Conservation (phyloP, 2,329 filamentous ascomycete species). For the Harringtonia aguacate region DNA sequence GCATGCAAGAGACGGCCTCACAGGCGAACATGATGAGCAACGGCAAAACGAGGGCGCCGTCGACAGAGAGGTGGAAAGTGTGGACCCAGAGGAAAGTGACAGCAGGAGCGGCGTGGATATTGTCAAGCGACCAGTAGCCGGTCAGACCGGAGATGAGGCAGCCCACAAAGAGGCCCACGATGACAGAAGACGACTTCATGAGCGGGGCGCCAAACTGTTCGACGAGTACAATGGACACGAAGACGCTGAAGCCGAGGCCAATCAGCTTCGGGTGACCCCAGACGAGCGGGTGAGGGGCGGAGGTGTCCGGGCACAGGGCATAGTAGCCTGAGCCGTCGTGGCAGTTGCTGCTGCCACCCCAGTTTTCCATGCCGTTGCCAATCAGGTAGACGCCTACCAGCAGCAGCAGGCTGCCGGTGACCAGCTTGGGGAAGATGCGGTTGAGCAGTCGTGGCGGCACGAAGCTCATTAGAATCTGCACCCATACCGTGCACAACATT, state of each 20-base stretch:
- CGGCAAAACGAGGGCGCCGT: slow-evolving; percentile 63
- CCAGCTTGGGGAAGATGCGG: slow-evolving; percentile 55
- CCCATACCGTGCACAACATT: slow-evolving; percentile 32
- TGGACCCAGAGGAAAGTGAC: slow-evolving; percentile 70
- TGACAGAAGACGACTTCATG: slow-evolving; percentile 71
- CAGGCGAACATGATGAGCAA: slow-evolving; percentile 62
- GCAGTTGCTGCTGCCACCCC: slow-evolving; percentile 45
- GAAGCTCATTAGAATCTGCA: slow-evolving; percentile 56
- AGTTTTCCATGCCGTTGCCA: slow-evolving; percentile 51
- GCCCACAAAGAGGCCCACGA: slow-evolving; percentile 58
- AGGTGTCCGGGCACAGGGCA: slow-evolving; percentile 44
- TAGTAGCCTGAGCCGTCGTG: slow-evolving; percentile 37
- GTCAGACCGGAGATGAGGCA: slow-evolving; percentile 68
- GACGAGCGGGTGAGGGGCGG: slow-evolving; percentile 50
- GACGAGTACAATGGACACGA: slow-evolving; percentile 67
- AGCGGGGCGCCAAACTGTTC: slow-evolving; percentile 75
- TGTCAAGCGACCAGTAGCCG: slow-evolving; percentile 61
- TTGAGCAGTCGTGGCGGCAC: slow-evolving; percentile 48
- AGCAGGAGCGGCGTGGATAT: slow-evolving; percentile 58
- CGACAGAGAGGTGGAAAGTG: slow-evolving; percentile 60
- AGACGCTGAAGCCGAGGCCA: slow-evolving; percentile 66
- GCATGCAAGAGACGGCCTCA: slow-evolving; percentile 50
- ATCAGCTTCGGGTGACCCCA: slow-evolving; percentile 44
- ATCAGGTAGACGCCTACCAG: slow-evolving; percentile 58
- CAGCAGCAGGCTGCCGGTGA: slow-evolving; percentile 57